Percentiles rank a stretch among this genome's conserved stretches.
Conservation (phyloP, 2,329 filamentous ascomycete species). For the Colletotrichum coccodes region DNA sequence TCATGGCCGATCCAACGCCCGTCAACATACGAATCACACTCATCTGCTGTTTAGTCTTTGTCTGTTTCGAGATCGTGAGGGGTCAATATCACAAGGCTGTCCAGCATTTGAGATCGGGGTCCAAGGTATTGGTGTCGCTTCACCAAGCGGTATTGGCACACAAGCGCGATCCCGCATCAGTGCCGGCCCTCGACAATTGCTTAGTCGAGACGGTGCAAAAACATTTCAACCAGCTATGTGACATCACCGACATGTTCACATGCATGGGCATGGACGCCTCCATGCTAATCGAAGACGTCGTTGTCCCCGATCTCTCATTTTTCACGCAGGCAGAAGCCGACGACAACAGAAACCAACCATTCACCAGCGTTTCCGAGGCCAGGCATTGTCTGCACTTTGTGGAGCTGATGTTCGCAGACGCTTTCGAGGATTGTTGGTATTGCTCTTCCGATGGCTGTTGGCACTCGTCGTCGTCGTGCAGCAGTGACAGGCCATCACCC, state of each 20-base stretch:
- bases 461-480: background rate
- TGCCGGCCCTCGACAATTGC: background rate
- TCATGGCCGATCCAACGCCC: slow-evolving; percentile 25
- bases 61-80: slow-evolving; percentile 22
- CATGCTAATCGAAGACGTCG: slow-evolving; percentile 11
- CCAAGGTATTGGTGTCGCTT: slow-evolving; percentile 19
- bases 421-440: slow-evolving; percentile 2
- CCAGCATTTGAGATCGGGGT: slow-evolving; percentile 9
- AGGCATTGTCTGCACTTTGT: slow-evolving; percentile 3
- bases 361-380: slow-evolving; percentile 14
- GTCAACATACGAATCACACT: slow-evolving; percentile 25
- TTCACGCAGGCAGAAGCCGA: background rate
- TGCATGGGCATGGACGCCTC: slow-evolving; percentile 26
- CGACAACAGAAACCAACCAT: background rate
- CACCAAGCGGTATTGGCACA: slow-evolving; percentile 9
- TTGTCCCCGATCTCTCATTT: slow-evolving; percentile 22
- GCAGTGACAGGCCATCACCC: background rate
- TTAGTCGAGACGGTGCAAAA: slow-evolving; percentile 15
- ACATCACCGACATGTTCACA: slow-evolving; percentile 17
- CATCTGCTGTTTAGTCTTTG: slow-evolving; percentile 20
- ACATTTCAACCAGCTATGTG: slow-evolving; percentile 21
- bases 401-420: slow-evolving; percentile 2
- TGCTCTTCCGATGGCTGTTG: background rate
- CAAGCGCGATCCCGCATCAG: background rate
- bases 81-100: slow-evolving; percentile 22